Evolutionary conservation across 169 alveolate species (phyloP).

Genomic region (Eimeria tenella): DNA sequence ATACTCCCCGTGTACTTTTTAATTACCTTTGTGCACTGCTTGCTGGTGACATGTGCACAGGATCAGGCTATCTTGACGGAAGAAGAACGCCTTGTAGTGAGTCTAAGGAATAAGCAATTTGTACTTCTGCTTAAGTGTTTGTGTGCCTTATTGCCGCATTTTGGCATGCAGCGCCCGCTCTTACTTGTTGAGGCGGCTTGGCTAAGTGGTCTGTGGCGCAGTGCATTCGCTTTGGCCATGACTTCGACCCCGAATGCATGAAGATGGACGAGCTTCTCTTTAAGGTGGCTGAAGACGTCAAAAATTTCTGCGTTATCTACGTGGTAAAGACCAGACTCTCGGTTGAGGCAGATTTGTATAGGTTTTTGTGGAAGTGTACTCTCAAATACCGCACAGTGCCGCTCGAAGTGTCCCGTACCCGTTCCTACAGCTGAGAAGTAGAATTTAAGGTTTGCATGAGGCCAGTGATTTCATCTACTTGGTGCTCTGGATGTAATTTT

Average conservation of each 20-base stretch:
- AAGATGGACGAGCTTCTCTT: slow-evolving; percentile 98
- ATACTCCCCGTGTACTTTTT: background rate
- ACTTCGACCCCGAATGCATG: slow-evolving; percentile 98
- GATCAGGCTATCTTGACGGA: slow-evolving; percentile 97
- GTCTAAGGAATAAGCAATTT: background rate
- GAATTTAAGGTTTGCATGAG: too few relatives aligned
- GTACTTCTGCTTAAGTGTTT: slow-evolving; percentile 3
- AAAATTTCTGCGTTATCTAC: slow-evolving; percentile 97
- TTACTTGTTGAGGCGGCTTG: background rate
- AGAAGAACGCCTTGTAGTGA: slow-evolving; percentile 96
- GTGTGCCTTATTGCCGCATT: background rate
- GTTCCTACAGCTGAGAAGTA: too few relatives aligned
- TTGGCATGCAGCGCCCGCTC: background rate
- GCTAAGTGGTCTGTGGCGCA: slow-evolving; percentile 2
- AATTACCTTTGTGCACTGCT: background rate
- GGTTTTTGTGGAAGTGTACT: background rate
- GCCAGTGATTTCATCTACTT: background rate
- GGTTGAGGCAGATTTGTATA: background rate
- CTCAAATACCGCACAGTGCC: too few relatives aligned
- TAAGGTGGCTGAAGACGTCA: slow-evolving; percentile 97
- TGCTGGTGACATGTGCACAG: slow-evolving; percentile 21
- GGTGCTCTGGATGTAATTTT: background rate
- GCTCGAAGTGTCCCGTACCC: too few relatives aligned
- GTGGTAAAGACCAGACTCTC: slow-evolving; percentile 86
- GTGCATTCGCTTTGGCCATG: slow-evolving; percentile 99